phyloP scores from a whole-genome alignment of 164 flowering plant genomes.

The Houttuynia cordata region DNA sequence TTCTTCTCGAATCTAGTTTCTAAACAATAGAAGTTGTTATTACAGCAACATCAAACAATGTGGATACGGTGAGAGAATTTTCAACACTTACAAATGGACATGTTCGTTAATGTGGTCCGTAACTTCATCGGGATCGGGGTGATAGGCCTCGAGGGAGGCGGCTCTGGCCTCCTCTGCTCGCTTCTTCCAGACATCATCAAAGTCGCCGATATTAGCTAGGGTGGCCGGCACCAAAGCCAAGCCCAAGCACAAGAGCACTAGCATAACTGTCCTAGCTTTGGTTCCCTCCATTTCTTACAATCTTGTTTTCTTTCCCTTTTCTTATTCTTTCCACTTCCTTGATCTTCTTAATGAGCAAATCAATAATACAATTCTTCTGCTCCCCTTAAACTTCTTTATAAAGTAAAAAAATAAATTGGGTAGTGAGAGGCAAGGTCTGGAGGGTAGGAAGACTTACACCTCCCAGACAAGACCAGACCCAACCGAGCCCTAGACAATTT shows the following conservation, averaged over 20 bases:
- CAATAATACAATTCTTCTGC: background rate
- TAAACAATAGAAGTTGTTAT: too few relatives aligned
- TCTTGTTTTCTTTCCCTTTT: too few relatives aligned
- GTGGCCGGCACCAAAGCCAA: background rate
- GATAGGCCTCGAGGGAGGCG: constrained; percentile 3
- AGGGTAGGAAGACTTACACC: background rate
- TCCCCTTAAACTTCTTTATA: background rate
- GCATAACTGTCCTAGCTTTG: background rate
- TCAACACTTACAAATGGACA: constrained; percentile 2
- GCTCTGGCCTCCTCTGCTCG: constrained; percentile 1
- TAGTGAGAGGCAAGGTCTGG: background rate
- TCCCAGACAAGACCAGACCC: background rate
- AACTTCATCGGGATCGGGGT: constrained; percentile 5
- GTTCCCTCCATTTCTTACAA: background rate
- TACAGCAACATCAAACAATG: too few relatives aligned
- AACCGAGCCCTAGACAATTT: background rate
- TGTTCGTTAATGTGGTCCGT: background rate
- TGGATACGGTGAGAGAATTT: too few relatives aligned
- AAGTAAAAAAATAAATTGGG: background rate
- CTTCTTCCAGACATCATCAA: constrained; percentile 9
- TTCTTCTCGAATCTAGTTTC: too few relatives aligned
- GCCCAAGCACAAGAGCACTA: background rate
- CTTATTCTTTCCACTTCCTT: too few relatives aligned
- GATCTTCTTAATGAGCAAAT: background rate
- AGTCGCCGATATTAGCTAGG: constrained; percentile 1